phyloP scores from a whole-genome alignment of 2,329 filamentous ascomycete genomes.

The Fusarium verticillioides region DNA sequence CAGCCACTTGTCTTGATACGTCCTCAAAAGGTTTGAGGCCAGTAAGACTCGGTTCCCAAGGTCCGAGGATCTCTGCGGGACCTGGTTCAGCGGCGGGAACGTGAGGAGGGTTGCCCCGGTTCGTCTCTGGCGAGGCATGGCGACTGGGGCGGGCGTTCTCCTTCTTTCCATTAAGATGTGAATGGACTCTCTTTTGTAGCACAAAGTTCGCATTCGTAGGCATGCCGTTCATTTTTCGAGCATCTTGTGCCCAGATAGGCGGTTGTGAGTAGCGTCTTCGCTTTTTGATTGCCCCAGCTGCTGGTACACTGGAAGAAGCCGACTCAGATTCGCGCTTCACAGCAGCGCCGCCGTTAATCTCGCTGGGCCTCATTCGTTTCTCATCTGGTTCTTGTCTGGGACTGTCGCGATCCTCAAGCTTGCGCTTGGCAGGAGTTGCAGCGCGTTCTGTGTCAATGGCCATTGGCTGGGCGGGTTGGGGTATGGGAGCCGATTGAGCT shows the following conservation, averaged over 20 bases:
- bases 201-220: conserved; percentile 50
- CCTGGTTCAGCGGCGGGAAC: conserved; percentile 45
- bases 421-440: conserved; percentile 54
- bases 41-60: conserved; percentile 76
- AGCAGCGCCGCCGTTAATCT: conserved; percentile 56
- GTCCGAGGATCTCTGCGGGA: conserved; percentile 57
- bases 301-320: conserved; percentile 45
- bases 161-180: conserved; percentile 53
- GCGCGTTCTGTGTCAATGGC: conserved; percentile 46
- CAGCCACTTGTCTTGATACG: conserved; percentile 78
- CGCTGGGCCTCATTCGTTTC: conserved; percentile 60
- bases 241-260: conserved; percentile 62
- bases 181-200: conserved; percentile 43
- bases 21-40: conserved; percentile 78
- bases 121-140: conserved; percentile 47
- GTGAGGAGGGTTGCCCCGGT: conserved; percentile 33
- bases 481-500: conserved; percentile 22
- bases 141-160: conserved; percentile 56
- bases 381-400: conserved; percentile 64
- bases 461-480: conserved; percentile 47
- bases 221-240: conserved; percentile 48
- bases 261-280: conserved; percentile 51
- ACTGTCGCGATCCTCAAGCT: conserved; percentile 53
- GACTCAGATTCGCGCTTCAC: conserved; percentile 45
- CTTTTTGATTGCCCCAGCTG: conserved; percentile 53